Base-by-base conservation (phyloP, 1,139 yeast genomes). In the Candida neerlandica region DNA sequence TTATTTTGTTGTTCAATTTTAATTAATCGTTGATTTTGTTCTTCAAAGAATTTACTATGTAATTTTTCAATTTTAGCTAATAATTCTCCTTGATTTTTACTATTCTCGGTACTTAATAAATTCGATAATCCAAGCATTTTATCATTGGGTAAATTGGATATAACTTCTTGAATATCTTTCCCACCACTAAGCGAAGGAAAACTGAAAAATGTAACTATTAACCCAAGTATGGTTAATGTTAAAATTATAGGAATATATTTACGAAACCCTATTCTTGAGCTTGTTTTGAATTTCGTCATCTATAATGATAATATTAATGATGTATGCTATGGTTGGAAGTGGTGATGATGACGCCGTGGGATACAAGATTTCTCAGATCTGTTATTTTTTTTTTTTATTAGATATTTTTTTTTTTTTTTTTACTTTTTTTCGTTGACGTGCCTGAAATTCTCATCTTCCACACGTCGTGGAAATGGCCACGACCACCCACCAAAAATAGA, bases 51-150 rank as follows among this genome's bases (percentile, higher is more conserved):
- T 53, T 71, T 71, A 45, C 60, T 60, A 46, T 67, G 69, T 41
- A 71, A 44, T 55, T 66, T 70, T 38, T 73, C 72, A 44, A 73
- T 58, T 56, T 66, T 70, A 41, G 53, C 57, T 46, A 73, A 59
- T 40, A 73, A 57, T 56, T 71, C 77, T 50, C 73, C 77, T 57
- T 72, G 77, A 49, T 68, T 70, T 55, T 67, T 65, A 47, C 66
- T 70, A 51, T 70, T 71, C 48, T 70, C 75, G 49, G 63, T 63
- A 40, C 64, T 62, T 46, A 71, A 63, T 29, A 72, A 57, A 43
- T 67, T 70, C 19, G 74, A 65, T 16, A 70, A 56, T 10, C 75
- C 75, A 38, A 72, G 56, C 15, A 72, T 51, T 51, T 68, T 71
- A 42, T 72, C 77, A 55, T 72, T 71, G 37, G 73, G 74, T 37